A percentile compares a stretch with the other conserved stretches of the same genome.
Evolutionary conservation across 495 filamentous ascomycete genomes (phyloP).

Genomic region (Evansstolkia leycettana): DNA sequence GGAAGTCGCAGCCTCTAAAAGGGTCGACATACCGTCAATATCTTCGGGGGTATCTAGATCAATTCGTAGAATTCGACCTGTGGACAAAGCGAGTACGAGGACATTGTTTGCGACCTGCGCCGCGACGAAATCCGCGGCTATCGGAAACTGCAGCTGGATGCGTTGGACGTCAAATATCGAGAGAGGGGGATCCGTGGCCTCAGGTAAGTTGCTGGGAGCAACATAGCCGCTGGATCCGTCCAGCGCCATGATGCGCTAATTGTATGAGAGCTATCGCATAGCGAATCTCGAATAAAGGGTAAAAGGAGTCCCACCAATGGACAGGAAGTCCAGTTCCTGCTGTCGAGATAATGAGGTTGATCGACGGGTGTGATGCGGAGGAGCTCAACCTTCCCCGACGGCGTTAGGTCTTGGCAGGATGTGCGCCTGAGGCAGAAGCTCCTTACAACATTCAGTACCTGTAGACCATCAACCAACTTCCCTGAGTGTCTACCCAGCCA

Average conservation of each 20-base stretch:
- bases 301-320: no score
- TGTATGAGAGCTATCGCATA: slow-evolving; percentile 23
- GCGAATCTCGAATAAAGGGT: slow-evolving; percentile 4
- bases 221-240: slow-evolving; percentile 41
- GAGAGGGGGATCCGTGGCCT: slow-evolving; percentile 49
- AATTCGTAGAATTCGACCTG: slow-evolving; percentile 80
- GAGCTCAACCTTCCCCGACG: no score
- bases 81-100: slow-evolving; percentile 77
- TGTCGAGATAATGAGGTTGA: not conserved
- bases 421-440: no score
- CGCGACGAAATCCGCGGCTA: slow-evolving; percentile 88
- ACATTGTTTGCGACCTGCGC: slow-evolving; percentile 97
- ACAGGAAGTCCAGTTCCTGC: not conserved
- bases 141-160: slow-evolving; percentile 81
- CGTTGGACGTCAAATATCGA: slow-evolving; percentile 89
- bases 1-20: not conserved
- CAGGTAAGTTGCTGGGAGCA: slow-evolving; percentile 40
- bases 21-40: slow-evolving; percentile 62
- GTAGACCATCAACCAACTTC: no score
- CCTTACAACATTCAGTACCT: no score
- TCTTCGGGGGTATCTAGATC: slow-evolving; percentile 88
- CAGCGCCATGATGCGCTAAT: slow-evolving; percentile 40
- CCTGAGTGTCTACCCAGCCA: no score
- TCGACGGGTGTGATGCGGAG: no score
- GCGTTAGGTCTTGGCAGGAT: no score